phyloP scores from a whole-genome alignment of 2,329 filamentous ascomycete species.

The Fusarium brevicatenulatum region DNA sequence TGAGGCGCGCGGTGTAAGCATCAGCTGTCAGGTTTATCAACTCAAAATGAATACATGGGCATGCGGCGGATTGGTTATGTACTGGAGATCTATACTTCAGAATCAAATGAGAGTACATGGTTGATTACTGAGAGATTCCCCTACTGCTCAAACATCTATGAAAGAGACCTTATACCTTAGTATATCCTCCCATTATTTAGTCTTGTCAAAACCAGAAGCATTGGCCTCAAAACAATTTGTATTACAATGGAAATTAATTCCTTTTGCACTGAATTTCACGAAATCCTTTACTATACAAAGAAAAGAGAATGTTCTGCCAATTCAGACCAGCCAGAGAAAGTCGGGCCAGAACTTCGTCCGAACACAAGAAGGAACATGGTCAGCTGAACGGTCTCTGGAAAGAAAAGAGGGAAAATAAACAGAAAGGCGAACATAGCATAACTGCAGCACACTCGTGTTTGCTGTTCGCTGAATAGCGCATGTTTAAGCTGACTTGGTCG shows the following conservation, averaged over 20 bases:
- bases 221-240: not conserved
- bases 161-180: rapidly evolving
- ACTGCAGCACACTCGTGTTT: too few relatives aligned
- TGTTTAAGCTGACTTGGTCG: not conserved
- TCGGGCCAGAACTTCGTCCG: rapidly evolving
- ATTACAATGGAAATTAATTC: rapidly evolving
- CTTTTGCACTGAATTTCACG: too few relatives aligned
- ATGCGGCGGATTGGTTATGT: rapidly evolving
- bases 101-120: rapidly evolving
- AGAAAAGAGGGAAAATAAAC: not conserved
- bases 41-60: not conserved
- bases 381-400: too few relatives aligned
- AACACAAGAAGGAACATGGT: not conserved
- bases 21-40: not conserved
- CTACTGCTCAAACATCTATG: rapidly evolving
- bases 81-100: rapidly evolving
- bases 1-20: not conserved
- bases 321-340: not conserved
- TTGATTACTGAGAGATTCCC: rapidly evolving
- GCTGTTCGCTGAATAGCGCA: not conserved
- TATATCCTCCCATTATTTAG: not conserved
- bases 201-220: rapidly evolving
- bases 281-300: not conserved
- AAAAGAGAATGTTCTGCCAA: rapidly evolving
- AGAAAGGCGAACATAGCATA: not conserved